Conservation (phyloP, 768 basidiomycete genomes). For the Tylopilus subfusipes region DNA sequence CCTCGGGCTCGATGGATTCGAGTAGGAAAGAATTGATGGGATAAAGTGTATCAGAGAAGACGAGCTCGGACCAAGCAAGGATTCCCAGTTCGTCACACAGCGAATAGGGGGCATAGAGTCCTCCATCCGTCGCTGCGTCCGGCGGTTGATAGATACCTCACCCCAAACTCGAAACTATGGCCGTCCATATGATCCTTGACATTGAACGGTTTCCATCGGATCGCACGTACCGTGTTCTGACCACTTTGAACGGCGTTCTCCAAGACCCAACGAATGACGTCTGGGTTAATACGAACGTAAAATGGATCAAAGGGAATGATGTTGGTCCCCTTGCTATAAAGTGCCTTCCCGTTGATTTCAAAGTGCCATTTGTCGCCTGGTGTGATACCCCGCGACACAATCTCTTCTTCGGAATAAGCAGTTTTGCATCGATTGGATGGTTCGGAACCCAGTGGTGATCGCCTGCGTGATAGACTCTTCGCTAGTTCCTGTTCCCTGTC, state of each 20-base stretch:
- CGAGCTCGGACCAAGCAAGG: slow-evolving; percentile 54
- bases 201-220: not conserved
- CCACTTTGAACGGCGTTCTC: slow-evolving; percentile 53
- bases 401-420: slow-evolving; percentile 43
- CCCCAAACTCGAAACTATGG: slow-evolving; percentile 56
- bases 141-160: slow-evolving; percentile 54
- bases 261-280: slow-evolving; percentile 51
- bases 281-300: slow-evolving; percentile 48
- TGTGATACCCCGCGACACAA: slow-evolving; percentile 46
- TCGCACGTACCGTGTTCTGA: slow-evolving; percentile 52
- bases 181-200: not conserved
- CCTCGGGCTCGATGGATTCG: slow-evolving; percentile 50
- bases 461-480: slow-evolving; percentile 35
- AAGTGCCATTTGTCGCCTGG: slow-evolving; percentile 64
- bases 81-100: slow-evolving; percentile 59
- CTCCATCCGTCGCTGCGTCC: slow-evolving; percentile 36
- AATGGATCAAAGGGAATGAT: slow-evolving; percentile 62
- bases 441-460: slow-evolving; percentile 56
- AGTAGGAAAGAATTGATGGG: slow-evolving; percentile 53
- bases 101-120: slow-evolving; percentile 54
- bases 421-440: slow-evolving; percentile 50
- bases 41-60: slow-evolving; percentile 47
- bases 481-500: slow-evolving; percentile 3
- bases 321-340: slow-evolving; percentile 54
- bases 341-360: slow-evolving; percentile 53